Percentiles rank a stretch among this genome's conserved stretches.
phyloP scores from a whole-genome alignment of 176 grass and related monocot genomes.

The Dendrocalamus sinicus region DNA sequence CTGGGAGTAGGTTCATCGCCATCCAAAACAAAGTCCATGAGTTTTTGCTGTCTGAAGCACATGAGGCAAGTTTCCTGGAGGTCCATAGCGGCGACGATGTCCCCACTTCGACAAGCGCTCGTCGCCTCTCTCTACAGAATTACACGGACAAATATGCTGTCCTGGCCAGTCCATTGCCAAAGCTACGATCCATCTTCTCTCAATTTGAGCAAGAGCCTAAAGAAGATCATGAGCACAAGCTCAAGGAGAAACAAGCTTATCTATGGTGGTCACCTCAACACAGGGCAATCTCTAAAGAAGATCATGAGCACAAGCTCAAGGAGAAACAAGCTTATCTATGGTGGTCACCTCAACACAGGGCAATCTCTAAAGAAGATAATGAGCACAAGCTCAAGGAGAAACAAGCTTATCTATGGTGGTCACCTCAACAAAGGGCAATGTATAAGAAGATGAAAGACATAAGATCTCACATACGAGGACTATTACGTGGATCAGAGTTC shows the following conservation, averaged over 20 bases:
- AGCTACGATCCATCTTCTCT: constrained; percentile 48
- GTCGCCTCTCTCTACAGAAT: constrained; percentile 46
- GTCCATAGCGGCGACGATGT: constrained; percentile 19
- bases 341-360: too few species aligned
- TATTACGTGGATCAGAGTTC: constrained; percentile 24
- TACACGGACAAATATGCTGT: constrained; percentile 39
- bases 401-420: too few species aligned
- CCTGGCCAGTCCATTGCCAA: constrained; percentile 29
- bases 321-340: too few species aligned
- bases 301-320: too few species aligned
- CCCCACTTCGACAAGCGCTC: constrained; percentile 29
- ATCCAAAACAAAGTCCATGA: constrained; percentile 41
- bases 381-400: too few species aligned
- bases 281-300: neutral
- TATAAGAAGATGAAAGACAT: neutral
- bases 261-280: too few species aligned
- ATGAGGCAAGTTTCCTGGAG: constrained; percentile 39
- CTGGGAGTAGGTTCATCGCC: neutral
- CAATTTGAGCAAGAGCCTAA: constrained; percentile 17
- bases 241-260: too few species aligned
- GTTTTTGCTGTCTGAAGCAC: constrained; percentile 40
- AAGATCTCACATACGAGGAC: neutral
- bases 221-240: neutral
- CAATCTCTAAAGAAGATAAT: neutral
- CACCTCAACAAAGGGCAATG: neutral